phyloP scores from a whole-genome alignment of 208 protist genomes.

The Sergeia podlipaevii region DNA sequence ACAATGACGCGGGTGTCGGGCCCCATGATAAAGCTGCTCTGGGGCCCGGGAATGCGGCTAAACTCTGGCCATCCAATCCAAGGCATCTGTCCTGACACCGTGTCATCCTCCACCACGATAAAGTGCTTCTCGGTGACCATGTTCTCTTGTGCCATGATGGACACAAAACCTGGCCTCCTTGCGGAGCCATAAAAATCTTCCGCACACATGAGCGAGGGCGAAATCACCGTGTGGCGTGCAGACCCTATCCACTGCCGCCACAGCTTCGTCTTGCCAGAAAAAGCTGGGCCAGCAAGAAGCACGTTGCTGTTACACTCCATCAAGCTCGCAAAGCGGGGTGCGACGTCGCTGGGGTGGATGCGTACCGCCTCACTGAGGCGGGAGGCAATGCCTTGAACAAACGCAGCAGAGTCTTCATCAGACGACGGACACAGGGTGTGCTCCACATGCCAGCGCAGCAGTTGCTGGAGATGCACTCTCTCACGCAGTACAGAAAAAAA shows the following conservation, averaged over 20 bases:
- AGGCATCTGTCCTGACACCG: slow-evolving; percentile 16
- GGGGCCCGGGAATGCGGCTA: slow-evolving; percentile 11
- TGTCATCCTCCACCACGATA: slow-evolving; percentile 41
- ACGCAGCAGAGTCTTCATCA: not conserved
- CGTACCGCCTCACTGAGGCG: not conserved
- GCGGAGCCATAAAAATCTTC: slow-evolving; percentile 66
- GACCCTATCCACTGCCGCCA: slow-evolving; percentile 57
- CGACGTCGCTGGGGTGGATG: slow-evolving; percentile 4
- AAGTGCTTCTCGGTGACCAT: slow-evolving; percentile 18
- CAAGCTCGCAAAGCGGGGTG: slow-evolving; percentile 40
- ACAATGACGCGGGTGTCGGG: slow-evolving; percentile 29
- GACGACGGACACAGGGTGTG: too few relatives aligned
- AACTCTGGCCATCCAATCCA: slow-evolving; percentile 21
- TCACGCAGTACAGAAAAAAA: slow-evolving; percentile 33
- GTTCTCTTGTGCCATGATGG: slow-evolving; percentile 26
- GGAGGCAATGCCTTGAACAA: not conserved
- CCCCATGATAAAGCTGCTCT: slow-evolving; percentile 31
- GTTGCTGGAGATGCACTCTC: slow-evolving; percentile 24
- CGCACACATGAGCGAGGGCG: slow-evolving; percentile 44
- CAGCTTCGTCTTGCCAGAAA: slow-evolving; percentile 66
- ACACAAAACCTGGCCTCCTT: slow-evolving; percentile 28
- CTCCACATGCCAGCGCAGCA: slow-evolving; percentile 41
- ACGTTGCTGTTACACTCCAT: slow-evolving; percentile 50
- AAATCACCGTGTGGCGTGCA: slow-evolving; percentile 38
- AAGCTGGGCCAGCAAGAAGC: slow-evolving; percentile 57